These are phyloP conservation scores for Cicer chorassanicum DNA, from an alignment of 306 rosid genomes.

Conservation along the genomic window DNA sequence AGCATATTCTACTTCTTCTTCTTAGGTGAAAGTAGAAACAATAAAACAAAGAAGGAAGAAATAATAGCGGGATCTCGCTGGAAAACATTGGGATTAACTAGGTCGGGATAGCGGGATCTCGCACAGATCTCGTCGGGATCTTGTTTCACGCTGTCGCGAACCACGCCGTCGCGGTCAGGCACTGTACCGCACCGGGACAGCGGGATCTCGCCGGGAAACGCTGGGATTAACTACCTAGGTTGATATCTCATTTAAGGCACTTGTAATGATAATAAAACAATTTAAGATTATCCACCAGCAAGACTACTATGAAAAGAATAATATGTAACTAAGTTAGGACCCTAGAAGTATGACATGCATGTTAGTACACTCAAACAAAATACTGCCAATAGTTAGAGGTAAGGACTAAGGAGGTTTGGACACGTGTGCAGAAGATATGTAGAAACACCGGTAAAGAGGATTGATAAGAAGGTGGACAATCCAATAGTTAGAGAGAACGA, in stretches of 20 bases:
- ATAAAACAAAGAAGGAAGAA: no score
- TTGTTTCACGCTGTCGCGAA: no score
- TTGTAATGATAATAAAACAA: background rate
- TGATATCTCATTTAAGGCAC: background rate
- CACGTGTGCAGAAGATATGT: background rate
- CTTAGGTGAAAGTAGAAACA: no score
- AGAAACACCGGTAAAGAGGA: background rate
- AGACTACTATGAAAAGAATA: background rate
- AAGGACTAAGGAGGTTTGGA: background rate
- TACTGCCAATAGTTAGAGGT: background rate
- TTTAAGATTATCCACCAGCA: background rate
- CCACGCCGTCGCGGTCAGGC: no score
- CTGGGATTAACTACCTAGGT: no score
- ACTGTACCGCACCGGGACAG: no score
- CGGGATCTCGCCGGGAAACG: no score
- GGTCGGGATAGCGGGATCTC: no score
- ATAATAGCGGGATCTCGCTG: no score
- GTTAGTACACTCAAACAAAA: background rate
- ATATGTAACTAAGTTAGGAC: background rate
- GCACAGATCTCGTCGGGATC: no score
- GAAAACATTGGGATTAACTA: no score
- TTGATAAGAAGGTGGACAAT: background rate
- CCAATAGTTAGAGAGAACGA: slow-evolving; percentile 4
- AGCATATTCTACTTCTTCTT: no score
- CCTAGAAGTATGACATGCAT: background rate